Conservation (phyloP, 257 asterid genomes). For the Anisodus tanguticus region DNA sequence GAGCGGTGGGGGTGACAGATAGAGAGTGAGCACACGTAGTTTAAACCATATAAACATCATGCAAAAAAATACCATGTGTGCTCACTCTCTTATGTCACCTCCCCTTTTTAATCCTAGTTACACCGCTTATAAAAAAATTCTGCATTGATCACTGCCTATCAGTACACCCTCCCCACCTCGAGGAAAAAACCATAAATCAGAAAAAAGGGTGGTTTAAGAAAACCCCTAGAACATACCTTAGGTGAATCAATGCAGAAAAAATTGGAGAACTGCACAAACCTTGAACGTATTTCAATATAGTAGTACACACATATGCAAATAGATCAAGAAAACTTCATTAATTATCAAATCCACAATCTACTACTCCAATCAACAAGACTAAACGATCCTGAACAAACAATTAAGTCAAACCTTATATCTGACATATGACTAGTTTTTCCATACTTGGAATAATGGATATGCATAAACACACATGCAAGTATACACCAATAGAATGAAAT, state of each 20-base stretch:
- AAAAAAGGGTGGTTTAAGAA: no score
- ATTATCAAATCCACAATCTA: neutral
- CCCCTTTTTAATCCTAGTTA: constrained; percentile 43
- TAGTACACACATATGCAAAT: neutral
- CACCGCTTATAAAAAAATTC: no score
- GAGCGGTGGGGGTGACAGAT: constrained; percentile 63
- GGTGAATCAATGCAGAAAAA: neutral
- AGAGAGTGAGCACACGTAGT: constrained; percentile 87
- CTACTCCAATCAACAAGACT: neutral
- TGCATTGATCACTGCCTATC: no score
- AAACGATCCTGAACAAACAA: no score
- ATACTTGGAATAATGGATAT: no score
- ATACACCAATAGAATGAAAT: no score
- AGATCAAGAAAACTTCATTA: neutral
- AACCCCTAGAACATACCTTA: no score
- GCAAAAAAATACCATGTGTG: constrained; percentile 89
- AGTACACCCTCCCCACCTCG: no score
- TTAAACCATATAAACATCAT: constrained; percentile 60
- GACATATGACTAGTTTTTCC: no score
- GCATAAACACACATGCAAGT: no score
- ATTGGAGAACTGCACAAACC: neutral
- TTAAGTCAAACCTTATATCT: no score
- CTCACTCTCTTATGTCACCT: constrained; percentile 98
- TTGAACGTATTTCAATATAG: neutral
- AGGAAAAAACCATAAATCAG: no score